Base-by-base conservation (phyloP, 129 eudicot species). In the Tagetes erecta region DNA sequence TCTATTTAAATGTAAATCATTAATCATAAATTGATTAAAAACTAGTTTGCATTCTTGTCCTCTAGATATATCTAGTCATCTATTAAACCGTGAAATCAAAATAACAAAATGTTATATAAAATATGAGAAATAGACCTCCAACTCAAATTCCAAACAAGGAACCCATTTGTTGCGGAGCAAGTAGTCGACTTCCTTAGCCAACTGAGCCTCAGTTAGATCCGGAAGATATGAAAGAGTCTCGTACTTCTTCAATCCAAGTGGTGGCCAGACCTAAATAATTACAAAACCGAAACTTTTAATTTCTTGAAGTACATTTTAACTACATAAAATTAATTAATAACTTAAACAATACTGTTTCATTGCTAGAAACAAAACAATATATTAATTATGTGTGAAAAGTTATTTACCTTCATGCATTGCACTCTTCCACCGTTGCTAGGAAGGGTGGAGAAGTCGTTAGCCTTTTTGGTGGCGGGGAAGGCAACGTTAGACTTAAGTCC, bases 141-240 rank as follows among this genome's bases (percentile, higher is more conserved):
- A 58, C 44, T 77, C 81, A 42, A 90, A 90, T 75, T 90, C 96
- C 64, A 90, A 57, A 76, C 96, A 90, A 55, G 92, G 96, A 83
- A 90, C 79, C 96, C 96, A 88, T 30, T 85, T 85, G 57, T 7
- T 60, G 73, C 83, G 86, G 71, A 89, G 80, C 10, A 89, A 78
- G 83, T 89, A 89, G 62, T 89, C 85, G 41, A 84, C 81, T 81
- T 89, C 86, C 81, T 72, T 73, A n/a, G 69, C 60, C 78, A 84
- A 65, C 1, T 50, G 31, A 3, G n/a, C 70, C 0, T n/a, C 2
- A 36, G 77, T 45, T 11, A 89, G 82, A 2, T 69, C 66, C 20
- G 87, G 93, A 6, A 85, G 84, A 84, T 88, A 88, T 0, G 94
- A 88, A 4, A 88, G 81, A 6, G 94, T 88, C 88, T 88, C 94